These are phyloP conservation scores for Magnolia officinalis DNA, from an alignment of 164 flowering plant species.

Conservation along the genomic window DNA sequence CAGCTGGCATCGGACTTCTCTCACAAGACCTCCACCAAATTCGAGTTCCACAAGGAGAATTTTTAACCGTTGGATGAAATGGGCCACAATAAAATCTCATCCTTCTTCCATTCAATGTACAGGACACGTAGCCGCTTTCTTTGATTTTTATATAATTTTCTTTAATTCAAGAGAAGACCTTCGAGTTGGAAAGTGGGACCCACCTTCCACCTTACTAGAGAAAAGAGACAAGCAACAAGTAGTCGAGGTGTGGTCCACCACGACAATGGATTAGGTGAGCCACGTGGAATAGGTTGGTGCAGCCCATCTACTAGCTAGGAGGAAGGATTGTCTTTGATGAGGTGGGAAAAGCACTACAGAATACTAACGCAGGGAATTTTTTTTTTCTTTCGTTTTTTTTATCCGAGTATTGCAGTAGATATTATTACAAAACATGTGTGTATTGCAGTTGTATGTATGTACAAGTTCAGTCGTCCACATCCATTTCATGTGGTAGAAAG, in stretches of 20 bases:
- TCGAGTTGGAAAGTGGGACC: background rate
- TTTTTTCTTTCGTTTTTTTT: background rate
- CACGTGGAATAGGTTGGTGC: background rate
- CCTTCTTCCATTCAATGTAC: background rate
- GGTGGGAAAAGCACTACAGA: background rate
- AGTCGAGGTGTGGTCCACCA: conserved; percentile 1
- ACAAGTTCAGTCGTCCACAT: background rate
- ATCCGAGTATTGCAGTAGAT: background rate
- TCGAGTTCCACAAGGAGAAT: conserved; percentile 55
- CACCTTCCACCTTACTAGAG: background rate
- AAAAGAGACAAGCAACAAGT: background rate
- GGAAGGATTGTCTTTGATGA: background rate
- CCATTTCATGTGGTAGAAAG: background rate
- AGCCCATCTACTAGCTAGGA: background rate
- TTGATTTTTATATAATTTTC: background rate
- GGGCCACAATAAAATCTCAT: background rate
- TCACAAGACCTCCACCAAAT: conserved; percentile 43
- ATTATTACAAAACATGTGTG: background rate
- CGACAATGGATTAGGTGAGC: background rate
- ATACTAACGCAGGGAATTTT: background rate
- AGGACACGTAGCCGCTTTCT: conserved; percentile 2
- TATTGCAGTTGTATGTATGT: background rate
- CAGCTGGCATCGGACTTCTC: conserved; percentile 48
- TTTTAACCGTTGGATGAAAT: conserved; percentile 18
- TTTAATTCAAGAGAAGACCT: background rate